phyloP scores from a whole-genome alignment of 768 basidiomycete genomes.

The Suillus subluteus region DNA sequence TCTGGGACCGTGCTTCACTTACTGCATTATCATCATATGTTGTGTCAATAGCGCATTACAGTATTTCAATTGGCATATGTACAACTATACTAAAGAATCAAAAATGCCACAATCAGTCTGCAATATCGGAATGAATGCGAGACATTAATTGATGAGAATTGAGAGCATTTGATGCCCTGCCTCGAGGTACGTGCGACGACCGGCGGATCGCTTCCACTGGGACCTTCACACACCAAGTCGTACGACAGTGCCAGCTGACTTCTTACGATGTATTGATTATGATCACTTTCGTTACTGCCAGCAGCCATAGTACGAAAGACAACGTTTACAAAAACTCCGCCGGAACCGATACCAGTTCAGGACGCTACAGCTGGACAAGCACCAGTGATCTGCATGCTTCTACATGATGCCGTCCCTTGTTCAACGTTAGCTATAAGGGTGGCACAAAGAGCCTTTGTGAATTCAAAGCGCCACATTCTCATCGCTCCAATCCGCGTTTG shows the following conservation, averaged over 20 bases:
- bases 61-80: conserved; percentile 37
- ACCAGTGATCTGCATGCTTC: not conserved
- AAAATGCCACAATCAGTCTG: conserved; percentile 30
- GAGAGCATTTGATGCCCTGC: not conserved
- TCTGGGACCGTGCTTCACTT: conserved; percentile 8
- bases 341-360: conserved; percentile 19
- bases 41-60: conserved; percentile 42
- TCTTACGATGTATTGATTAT: not conserved
- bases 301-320: not conserved
- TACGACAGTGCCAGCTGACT: not conserved
- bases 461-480: conserved; percentile 3
- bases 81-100: conserved; percentile 31
- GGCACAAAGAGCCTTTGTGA: not conserved
- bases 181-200: not conserved
- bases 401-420: conserved; percentile 13
- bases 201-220: not conserved
- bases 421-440: not conserved
- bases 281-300: not conserved
- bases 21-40: conserved; percentile 35
- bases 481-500: conserved; percentile 18
- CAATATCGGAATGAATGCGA: conserved; percentile 5
- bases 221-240: not conserved
- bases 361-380: conserved; percentile 6
- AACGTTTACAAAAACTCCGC: conserved; percentile 20
- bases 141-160: conserved; percentile 1